phyloP scores from a whole-genome alignment of 345 rosid species.

The Arabidopsis arenosa region DNA sequence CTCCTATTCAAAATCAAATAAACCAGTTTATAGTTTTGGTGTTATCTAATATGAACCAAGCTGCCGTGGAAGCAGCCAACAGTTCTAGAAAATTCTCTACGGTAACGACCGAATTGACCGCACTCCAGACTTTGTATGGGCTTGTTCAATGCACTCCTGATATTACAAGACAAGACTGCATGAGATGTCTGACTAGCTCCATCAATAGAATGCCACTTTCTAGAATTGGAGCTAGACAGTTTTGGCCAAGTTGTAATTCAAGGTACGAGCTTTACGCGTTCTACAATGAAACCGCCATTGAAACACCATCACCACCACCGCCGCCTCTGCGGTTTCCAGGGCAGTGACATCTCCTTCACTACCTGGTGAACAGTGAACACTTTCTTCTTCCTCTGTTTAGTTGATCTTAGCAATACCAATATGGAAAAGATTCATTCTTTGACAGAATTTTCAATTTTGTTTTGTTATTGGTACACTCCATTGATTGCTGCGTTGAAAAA shows the following conservation, averaged over 20 bases:
- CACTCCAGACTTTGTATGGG: constrained; percentile 17
- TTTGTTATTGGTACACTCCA: no score
- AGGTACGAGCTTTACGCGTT: constrained; percentile 44
- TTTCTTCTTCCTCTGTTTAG: no score
- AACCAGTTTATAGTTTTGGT: not conserved
- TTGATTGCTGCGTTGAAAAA: no score
- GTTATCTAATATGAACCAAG: not conserved
- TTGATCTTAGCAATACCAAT: no score
- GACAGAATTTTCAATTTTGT: no score
- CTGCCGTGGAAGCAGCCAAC: not conserved
- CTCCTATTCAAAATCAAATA: not conserved
- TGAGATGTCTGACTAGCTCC: constrained; percentile 21
- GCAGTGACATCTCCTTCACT: no score
- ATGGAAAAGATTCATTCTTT: no score
- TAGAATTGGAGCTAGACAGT: constrained; percentile 39
- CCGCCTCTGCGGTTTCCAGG: not conserved
- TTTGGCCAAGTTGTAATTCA: constrained; percentile 48
- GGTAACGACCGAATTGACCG: not conserved
- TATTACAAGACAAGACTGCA: constrained; percentile 37
- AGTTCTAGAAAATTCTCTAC: constrained; percentile 41
- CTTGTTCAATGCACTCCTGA: constrained; percentile 39
- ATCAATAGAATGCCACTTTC: not conserved
- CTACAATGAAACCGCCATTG: constrained; percentile 28
- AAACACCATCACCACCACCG: not conserved
- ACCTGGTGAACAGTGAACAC: no score